phyloP scores from a whole-genome alignment of 495 filamentous ascomycete genomes.

The Immersiella caudata region DNA sequence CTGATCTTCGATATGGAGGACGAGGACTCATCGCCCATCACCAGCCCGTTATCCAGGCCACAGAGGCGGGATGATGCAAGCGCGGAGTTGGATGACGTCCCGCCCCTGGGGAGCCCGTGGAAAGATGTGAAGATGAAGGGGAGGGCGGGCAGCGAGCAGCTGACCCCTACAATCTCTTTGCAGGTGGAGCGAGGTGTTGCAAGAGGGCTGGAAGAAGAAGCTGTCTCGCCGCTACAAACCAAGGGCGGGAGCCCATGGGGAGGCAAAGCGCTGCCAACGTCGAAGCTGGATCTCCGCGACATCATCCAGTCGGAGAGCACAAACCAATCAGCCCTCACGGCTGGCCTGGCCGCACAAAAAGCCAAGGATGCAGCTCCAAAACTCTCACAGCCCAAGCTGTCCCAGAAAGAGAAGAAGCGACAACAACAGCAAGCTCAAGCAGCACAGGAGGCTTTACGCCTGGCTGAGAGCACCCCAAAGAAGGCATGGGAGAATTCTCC shows the following conservation, averaged over 20 bases:
- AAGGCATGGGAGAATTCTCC: constrained; percentile 39
- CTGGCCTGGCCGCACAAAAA: constrained; percentile 64
- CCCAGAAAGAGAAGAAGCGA: constrained; percentile 89
- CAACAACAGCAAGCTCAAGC: constrained; percentile 64
- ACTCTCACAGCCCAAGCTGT: constrained; percentile 59
- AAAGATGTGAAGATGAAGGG: constrained; percentile 26
- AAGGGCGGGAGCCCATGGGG: constrained; percentile 62
- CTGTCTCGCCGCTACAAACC: constrained; percentile 15
- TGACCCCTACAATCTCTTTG: constrained; percentile 4
- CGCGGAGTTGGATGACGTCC: constrained; percentile 27
- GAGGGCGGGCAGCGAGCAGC: background rate
- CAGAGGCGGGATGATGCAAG: constrained; percentile 13
- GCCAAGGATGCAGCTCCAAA: constrained; percentile 42
- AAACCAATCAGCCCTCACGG: constrained; percentile 68
- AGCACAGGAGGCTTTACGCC: constrained; percentile 35
- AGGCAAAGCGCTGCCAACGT: constrained; percentile 53
- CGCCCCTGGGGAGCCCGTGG: constrained; percentile 30
- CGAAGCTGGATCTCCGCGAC: constrained; percentile 77
- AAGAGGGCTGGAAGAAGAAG: background rate
- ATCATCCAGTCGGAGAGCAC: constrained; percentile 79
- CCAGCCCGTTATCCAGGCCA: constrained; percentile 29
- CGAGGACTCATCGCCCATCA: constrained; percentile 46
- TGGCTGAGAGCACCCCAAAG: constrained; percentile 28
- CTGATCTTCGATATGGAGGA: constrained; percentile 96
- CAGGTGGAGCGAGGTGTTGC: background rate